Conservation (phyloP, 2,329 filamentous ascomycete genomes). For the Botrytis fragariae region DNA sequence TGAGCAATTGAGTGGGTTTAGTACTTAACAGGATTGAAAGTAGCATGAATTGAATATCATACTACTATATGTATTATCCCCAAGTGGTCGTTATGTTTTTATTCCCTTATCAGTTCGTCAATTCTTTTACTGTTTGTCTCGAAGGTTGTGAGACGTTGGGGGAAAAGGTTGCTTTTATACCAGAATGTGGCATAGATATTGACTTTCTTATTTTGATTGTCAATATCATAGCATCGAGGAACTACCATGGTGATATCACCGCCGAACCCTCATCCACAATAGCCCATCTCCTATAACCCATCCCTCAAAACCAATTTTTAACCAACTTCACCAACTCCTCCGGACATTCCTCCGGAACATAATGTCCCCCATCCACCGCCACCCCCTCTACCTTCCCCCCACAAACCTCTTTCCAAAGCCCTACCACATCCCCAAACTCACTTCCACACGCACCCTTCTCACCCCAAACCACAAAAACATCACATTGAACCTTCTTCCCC, state of each 20-base stretch:
- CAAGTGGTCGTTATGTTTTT: background rate
- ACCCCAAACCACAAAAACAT: constrained; percentile 52
- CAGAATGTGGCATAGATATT: background rate
- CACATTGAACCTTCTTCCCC: constrained; percentile 46
- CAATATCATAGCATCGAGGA: background rate
- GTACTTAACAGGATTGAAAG: too few species aligned
- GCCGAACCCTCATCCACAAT: background rate
- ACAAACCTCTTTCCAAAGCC: constrained; percentile 51
- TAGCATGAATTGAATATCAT: too few species aligned
- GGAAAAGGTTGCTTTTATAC: background rate
- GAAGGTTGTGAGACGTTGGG: background rate
- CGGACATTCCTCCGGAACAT: constrained; percentile 52
- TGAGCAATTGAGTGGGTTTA: too few species aligned
- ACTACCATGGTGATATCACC: background rate
- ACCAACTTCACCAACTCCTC: constrained; percentile 46
- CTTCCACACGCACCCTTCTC: constrained; percentile 48
- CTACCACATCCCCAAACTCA: constrained; percentile 46
- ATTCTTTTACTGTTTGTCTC: background rate
- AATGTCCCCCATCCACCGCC: constrained; percentile 48
- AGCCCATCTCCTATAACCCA: background rate
- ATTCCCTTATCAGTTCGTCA: background rate
- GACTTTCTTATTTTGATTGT: background rate
- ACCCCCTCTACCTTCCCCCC: constrained; percentile 43
- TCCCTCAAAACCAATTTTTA: constrained; percentile 39
- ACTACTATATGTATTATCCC: too few species aligned